Conservation (phyloP, 1,284 basidiomycete species). For the Flammula alnicola region DNA sequence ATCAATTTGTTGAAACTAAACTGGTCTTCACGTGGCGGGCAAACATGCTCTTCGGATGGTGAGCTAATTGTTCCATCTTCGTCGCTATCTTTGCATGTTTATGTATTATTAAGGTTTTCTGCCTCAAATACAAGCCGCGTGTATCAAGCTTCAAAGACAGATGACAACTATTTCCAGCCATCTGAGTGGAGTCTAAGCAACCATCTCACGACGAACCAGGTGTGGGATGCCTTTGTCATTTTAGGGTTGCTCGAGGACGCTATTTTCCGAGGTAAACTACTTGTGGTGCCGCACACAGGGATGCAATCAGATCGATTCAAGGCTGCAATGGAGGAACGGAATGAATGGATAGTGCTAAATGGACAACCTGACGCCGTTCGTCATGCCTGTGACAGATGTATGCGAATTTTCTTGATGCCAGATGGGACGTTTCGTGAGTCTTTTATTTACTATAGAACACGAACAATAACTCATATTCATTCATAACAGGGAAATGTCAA, state of each 20-base stretch:
- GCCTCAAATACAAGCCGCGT: slow-evolving; percentile 11
- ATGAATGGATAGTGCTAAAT: slow-evolving; percentile 22
- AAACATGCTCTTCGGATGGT: slow-evolving; percentile 23
- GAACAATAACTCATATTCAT: background rate
- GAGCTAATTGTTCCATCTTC: background rate
- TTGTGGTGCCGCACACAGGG: slow-evolving; percentile 29
- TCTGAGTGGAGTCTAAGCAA: slow-evolving; percentile 25
- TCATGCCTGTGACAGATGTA: slow-evolving; percentile 33
- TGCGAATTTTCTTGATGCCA: slow-evolving; percentile 14
- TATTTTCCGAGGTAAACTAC: slow-evolving; percentile 6
- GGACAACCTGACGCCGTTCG: slow-evolving; percentile 30
- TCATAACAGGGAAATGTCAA: slow-evolving; percentile 26
- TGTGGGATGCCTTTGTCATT: slow-evolving; percentile 37
- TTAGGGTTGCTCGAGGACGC: slow-evolving; percentile 29
- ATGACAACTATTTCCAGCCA: slow-evolving; percentile 1
- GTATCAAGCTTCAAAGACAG: slow-evolving; percentile 10
- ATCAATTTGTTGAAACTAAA: slow-evolving; percentile 22
- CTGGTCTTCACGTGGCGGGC: slow-evolving; percentile 10
- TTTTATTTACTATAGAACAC: slow-evolving; percentile 1
- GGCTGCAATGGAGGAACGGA: slow-evolving; percentile 28
- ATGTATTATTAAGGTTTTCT: slow-evolving; percentile 13
- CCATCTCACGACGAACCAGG: slow-evolving; percentile 28
- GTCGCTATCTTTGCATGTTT: slow-evolving; percentile 1
- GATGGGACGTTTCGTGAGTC: slow-evolving; percentile 14
- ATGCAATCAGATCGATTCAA: slow-evolving; percentile 26